These are phyloP conservation scores for Suillus subluteus DNA, from an alignment of 768 basidiomycete genomes.

Conservation along the genomic window DNA sequence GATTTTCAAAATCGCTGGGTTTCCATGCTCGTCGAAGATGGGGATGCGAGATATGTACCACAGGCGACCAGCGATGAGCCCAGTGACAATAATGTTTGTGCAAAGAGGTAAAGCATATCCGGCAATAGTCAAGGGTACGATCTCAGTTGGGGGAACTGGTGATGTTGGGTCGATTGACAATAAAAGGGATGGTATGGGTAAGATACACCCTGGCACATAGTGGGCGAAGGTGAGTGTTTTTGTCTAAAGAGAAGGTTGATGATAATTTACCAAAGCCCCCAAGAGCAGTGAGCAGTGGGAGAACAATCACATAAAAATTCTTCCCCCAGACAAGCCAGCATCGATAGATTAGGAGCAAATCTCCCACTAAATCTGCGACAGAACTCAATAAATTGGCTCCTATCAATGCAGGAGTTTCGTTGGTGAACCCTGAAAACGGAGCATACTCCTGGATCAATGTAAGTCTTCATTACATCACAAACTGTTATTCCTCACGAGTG, in stretches of 20 bases:
- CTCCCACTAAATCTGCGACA: conserved; percentile 24
- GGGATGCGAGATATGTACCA: conserved; percentile 25
- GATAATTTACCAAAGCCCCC: conserved; percentile 30
- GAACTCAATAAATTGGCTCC: conserved; percentile 31
- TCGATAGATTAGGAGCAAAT: conserved; percentile 34
- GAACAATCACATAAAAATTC: conserved; percentile 29
- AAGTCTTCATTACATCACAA: conserved; percentile 1
- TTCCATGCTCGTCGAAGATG: conserved; percentile 5
- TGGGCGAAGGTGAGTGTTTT: neutral
- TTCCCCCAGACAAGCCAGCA: conserved; percentile 37
- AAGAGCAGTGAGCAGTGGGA: conserved; percentile 32
- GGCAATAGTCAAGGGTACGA: conserved; percentile 33
- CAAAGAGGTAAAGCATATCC: conserved; percentile 37
- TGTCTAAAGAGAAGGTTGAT: neutral
- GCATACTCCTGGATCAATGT: conserved; percentile 13
- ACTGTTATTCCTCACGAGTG: conserved; percentile 22
- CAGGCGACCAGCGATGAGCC: conserved; percentile 37
- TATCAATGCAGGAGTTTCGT: conserved; percentile 23
- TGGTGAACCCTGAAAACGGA: conserved; percentile 20
- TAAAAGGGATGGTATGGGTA: conserved; percentile 3
- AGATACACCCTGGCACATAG: neutral
- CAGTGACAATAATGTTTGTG: conserved; percentile 38
- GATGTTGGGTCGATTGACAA: conserved; percentile 3
- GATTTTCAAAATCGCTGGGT: conserved; percentile 5
- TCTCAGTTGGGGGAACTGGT: conserved; percentile 23